These are phyloP conservation scores for Phytophthora crassamura DNA, from an alignment of 352 stramenopile genomes.

Conservation along the genomic window DNA sequence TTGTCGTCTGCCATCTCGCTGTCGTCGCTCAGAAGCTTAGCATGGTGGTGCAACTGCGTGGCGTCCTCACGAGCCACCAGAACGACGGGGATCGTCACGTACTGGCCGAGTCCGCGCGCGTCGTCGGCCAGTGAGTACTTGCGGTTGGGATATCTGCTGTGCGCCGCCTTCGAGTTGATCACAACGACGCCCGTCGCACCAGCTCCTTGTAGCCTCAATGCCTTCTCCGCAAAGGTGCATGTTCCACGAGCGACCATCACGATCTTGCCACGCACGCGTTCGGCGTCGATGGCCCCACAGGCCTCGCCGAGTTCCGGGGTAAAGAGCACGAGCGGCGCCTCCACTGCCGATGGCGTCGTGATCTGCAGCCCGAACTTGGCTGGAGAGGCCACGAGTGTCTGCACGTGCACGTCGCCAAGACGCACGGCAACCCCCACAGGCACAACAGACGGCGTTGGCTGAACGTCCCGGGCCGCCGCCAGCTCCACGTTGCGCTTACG, in stretches of 20 bases:
- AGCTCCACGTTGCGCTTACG: constrained; percentile 50
- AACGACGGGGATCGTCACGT: constrained; percentile 75
- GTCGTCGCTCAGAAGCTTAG: constrained; percentile 22
- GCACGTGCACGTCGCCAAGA: constrained; percentile 61
- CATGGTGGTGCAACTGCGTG: constrained; percentile 47
- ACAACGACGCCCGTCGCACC: constrained; percentile 70
- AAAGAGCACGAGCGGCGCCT: constrained; percentile 64
- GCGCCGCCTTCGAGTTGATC: constrained; percentile 69
- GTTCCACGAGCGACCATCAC: constrained; percentile 73
- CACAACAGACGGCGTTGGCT: constrained; percentile 22
- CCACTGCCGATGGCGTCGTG: constrained; percentile 45
- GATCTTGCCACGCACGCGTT: constrained; percentile 58
- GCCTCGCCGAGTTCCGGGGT: constrained; percentile 50
- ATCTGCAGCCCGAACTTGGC: constrained; percentile 72
- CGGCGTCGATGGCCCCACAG: constrained; percentile 42
- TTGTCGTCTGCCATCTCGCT: constrained; percentile 10
- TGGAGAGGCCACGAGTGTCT: constrained; percentile 71
- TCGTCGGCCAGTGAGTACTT: constrained; percentile 78
- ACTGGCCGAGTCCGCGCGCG: constrained; percentile 39
- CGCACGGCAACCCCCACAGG: constrained; percentile 72
- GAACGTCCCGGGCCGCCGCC: constrained; percentile 22
- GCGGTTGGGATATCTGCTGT: constrained; percentile 48
- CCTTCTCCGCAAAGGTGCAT: constrained; percentile 85
- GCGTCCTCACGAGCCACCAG: constrained; percentile 68
- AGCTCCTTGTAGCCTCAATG: constrained; percentile 60